phyloP scores from a whole-genome alignment of 495 filamentous ascomycete genomes.

The Cairneyella variabilis region DNA sequence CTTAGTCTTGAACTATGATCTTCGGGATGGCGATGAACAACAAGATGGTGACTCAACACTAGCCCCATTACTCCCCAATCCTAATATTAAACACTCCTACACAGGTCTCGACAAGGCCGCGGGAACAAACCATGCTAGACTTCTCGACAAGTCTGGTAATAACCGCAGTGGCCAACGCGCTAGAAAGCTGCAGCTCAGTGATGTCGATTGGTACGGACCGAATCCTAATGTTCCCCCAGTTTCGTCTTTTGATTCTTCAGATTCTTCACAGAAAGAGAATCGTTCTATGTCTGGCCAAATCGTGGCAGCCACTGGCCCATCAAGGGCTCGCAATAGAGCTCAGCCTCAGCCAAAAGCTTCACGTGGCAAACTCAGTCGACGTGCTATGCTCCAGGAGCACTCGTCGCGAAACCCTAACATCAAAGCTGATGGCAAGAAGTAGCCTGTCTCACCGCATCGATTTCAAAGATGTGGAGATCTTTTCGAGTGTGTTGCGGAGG shows the following conservation, averaged over 20 bases:
- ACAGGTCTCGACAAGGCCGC: slow-evolving; percentile 45
- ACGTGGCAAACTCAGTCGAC: slow-evolving; percentile 15
- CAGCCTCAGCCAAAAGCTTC: background rate
- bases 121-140: slow-evolving; percentile 36
- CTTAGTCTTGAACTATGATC: slow-evolving; percentile 92
- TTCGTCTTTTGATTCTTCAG: too few relatives aligned
- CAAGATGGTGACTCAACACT: slow-evolving; percentile 61
- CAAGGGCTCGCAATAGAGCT: too few relatives aligned
- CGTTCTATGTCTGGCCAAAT: too few relatives aligned
- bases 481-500: too few relatives aligned
- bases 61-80: slow-evolving; percentile 30
- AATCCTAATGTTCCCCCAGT: too few relatives aligned
- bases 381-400: slow-evolving; percentile 21
- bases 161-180: slow-evolving; percentile 77
- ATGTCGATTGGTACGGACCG: slow-evolving; percentile 86
- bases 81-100: slow-evolving; percentile 41
- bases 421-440: slow-evolving; percentile 9
- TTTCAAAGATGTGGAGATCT: background rate
- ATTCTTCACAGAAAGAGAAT: too few relatives aligned
- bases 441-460: background rate
- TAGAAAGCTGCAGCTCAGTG: slow-evolving; percentile 88
- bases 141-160: slow-evolving; percentile 67
- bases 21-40: slow-evolving; percentile 69
- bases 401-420: slow-evolving; percentile 1
- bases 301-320: too few relatives aligned